Evolutionary conservation across 306 rosid species (phyloP).

Genomic region (Neltuma alba): DNA sequence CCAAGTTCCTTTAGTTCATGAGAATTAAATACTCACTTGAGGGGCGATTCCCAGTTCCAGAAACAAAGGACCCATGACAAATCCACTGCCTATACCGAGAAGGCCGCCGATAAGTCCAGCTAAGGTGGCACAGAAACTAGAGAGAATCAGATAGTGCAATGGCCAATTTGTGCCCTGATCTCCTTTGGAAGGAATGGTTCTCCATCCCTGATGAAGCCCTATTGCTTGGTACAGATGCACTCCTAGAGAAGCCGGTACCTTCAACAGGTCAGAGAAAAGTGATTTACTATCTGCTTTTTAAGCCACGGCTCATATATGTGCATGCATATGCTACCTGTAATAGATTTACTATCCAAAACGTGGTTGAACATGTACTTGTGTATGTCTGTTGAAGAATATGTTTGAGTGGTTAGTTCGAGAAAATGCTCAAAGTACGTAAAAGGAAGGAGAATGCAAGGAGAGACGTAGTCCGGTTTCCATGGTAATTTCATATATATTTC

Average conservation of each 20-base stretch:
- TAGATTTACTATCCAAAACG: conserved; percentile 61
- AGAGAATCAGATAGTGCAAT: conserved; percentile 57
- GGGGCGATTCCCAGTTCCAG: too few relatives aligned
- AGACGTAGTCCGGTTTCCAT: too few relatives aligned
- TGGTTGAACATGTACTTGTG: conserved; percentile 57
- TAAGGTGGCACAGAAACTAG: conserved; percentile 49
- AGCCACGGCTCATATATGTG: not conserved
- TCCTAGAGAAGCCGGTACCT: conserved; percentile 73
- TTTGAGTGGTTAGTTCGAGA: conserved; percentile 13
- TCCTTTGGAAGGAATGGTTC: conserved; percentile 50
- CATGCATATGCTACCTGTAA: conserved; percentile 57
- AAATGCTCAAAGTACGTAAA: not conserved
- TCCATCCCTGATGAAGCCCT: too few relatives aligned
- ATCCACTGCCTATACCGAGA: conserved; percentile 85
- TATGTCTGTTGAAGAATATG: conserved; percentile 38
- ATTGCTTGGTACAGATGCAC: too few relatives aligned
- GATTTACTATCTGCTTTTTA: too few relatives aligned
- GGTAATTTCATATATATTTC: too few relatives aligned
- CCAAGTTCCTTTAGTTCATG: too few relatives aligned
- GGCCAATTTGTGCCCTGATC: conserved; percentile 46
- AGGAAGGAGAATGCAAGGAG: not conserved
- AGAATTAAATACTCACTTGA: too few relatives aligned
- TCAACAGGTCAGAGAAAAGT: too few relatives aligned
- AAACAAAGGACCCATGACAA: too few relatives aligned
- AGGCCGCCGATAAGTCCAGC: conserved; percentile 82